Evolutionary conservation across 2,329 filamentous ascomycete species (phyloP).

Genomic region (Aspergillus oerlinghausenensis): DNA sequence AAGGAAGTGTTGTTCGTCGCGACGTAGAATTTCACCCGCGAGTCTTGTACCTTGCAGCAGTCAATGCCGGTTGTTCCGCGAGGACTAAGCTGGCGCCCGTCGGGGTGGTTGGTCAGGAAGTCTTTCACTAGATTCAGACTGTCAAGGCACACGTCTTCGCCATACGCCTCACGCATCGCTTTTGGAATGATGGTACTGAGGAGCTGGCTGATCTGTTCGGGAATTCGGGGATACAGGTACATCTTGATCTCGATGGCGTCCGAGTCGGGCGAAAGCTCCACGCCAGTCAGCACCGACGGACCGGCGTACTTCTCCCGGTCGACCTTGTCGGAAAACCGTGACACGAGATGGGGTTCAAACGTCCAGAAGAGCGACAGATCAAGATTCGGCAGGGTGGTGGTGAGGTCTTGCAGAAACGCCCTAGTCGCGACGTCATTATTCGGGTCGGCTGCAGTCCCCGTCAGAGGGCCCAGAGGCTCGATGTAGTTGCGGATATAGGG

Average conservation of each 20-base stretch:
- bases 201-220: not conserved
- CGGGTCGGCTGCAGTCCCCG: constrained; percentile 3
- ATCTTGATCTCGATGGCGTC: constrained; percentile 1
- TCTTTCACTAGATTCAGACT: constrained; percentile 1
- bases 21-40: constrained; percentile 3
- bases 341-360: not conserved
- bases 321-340: not conserved
- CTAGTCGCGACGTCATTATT: not conserved
- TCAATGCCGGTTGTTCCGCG: constrained; percentile 3
- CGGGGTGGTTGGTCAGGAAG: constrained; percentile 1
- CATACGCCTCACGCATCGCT: constrained; percentile 4
- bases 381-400: not conserved
- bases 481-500: constrained; percentile 5
- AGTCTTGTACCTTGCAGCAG: constrained; percentile 1
- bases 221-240: not conserved
- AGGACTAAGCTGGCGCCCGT: not conserved
- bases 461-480: constrained; percentile 2
- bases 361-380: constrained; percentile 3
- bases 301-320: not conserved
- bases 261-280: not conserved
- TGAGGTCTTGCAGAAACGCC: not conserved
- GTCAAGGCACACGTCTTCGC: constrained; percentile 1
- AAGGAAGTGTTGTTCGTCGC: constrained; percentile 1
- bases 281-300: not conserved
- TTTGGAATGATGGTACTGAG: not conserved